Percentiles rank a stretch among this genome's conserved stretches.
These are phyloP conservation scores for Halophytophthora polymorphica DNA, from an alignment of 352 stramenopile genomes.

Conservation along the genomic window DNA sequence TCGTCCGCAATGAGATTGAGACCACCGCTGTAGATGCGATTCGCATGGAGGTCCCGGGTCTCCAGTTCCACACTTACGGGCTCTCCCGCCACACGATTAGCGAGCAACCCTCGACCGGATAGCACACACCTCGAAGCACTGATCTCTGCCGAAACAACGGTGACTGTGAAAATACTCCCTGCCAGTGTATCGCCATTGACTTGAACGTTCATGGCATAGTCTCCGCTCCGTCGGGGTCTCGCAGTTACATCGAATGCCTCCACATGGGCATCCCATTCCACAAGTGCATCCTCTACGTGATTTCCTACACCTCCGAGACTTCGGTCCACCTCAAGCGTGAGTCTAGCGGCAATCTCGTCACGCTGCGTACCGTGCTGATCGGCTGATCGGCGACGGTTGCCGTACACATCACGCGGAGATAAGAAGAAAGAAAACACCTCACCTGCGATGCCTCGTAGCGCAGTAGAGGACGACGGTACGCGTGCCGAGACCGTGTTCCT, in stretches of 20 bases:
- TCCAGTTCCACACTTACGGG: conserved; percentile 38
- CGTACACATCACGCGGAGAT: conserved; percentile 41
- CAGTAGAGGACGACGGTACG: conserved; percentile 16
- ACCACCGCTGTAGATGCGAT: conserved; percentile 47
- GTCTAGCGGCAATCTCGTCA: conserved; percentile 32
- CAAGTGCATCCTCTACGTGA: conserved; percentile 30
- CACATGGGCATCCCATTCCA: conserved; percentile 20
- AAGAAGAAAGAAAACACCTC: conserved; percentile 34
- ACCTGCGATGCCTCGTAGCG: conserved; percentile 24
- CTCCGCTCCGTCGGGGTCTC: conserved; percentile 39
- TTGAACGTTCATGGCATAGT: conserved; percentile 49
- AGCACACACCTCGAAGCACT: conserved; percentile 40
- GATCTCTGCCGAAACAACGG: conserved; percentile 38
- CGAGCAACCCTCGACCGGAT: conserved; percentile 39
- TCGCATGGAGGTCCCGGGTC: conserved; percentile 51
- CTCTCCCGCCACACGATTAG: conserved; percentile 42
- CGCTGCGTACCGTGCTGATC: conserved; percentile 10
- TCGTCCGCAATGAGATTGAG: not conserved
- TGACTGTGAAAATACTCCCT: conserved; percentile 42
- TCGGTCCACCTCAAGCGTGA: conserved; percentile 38
- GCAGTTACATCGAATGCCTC: conserved; percentile 26
- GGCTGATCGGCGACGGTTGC: conserved; percentile 32
- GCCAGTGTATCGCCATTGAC: conserved; percentile 36
- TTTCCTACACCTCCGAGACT: conserved; percentile 50
- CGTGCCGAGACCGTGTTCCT: conserved; percentile 9